phyloP scores from a whole-genome alignment of 2,329 filamentous ascomycete genomes.

The Exophiala spinifera region DNA sequence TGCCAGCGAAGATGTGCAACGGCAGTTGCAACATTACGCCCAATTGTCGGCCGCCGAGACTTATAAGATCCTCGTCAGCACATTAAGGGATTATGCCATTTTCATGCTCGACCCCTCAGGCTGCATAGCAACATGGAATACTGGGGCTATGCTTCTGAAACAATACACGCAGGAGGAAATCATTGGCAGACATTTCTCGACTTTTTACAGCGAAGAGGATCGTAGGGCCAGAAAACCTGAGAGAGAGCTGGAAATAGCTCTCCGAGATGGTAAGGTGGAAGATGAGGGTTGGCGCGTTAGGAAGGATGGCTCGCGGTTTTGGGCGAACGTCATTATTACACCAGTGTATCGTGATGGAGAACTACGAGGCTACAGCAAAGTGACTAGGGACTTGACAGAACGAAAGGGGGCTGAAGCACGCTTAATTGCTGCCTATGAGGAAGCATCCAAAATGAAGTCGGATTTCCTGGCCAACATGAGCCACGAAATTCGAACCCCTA shows the following conservation, averaged over 20 bases:
- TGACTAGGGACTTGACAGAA: conserved; percentile 52
- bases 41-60: conserved; percentile 51
- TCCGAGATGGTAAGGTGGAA: conserved; percentile 56
- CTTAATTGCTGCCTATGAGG: conserved; percentile 57
- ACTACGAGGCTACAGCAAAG: conserved; percentile 58
- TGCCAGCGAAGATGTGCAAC: conserved; percentile 33
- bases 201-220: conserved; percentile 56
- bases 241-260: conserved; percentile 51
- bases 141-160: conserved; percentile 55
- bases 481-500: conserved; percentile 63
- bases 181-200: conserved; percentile 57
- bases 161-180: conserved; percentile 56
- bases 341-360: conserved; percentile 52
- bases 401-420: conserved; percentile 51
- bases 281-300: conserved; percentile 60
- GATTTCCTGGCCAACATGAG: conserved; percentile 63
- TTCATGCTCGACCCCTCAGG: conserved; percentile 59
- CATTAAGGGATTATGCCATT: conserved; percentile 61
- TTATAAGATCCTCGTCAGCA: conserved; percentile 61
- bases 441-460: conserved; percentile 61
- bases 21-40: conserved; percentile 35
- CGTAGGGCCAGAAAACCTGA: conserved; percentile 49
- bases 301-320: conserved; percentile 58
- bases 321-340: conserved; percentile 60
- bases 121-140: conserved; percentile 58